Evolutionary conservation across 768 basidiomycete species (phyloP), one percentile per base, ranked within the genome.

Genomic region (Leccinum variicolor): DNA sequence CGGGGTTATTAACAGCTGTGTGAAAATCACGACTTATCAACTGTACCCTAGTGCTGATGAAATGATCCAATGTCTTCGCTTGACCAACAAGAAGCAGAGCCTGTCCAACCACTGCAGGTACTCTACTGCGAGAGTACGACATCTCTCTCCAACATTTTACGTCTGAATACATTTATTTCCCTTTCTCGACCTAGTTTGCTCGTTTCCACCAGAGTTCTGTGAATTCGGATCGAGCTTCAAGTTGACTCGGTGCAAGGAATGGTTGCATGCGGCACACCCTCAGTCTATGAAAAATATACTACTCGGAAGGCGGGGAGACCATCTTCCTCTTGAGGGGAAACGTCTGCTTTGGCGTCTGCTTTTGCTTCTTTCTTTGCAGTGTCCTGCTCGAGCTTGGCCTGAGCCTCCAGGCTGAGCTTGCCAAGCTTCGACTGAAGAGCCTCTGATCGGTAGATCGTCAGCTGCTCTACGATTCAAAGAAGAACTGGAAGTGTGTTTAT

Each of bases 161-260:
- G 4, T 23, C 36, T 62, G 8, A 63, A 19, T 39, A 17, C 36
- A 19, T 50, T 34, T 33, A 33, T 33, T 13, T 33, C 31, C 11
- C 31, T 45, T 14, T 52, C 56, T 56, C 48, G 8, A 19, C 43
- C 1, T 61, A 90, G 92, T 98, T 45, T 98, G 96, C 84, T 80
- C 87, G 10, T 90, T 89, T 69, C 96, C 96, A 1, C 82, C 86
- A 31, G 96, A 99, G 77, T 98, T 95, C 76, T 99, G 96, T 77
- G 94, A 97, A 75, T 99, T 98, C 65, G 93, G 94, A 14, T 85
- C 89, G 21, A 88, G 86, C 61, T n/a, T n/a, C n/a, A n/a, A n/a
- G n/a, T 65, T 95, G 55, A 92, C 94, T 19, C 84, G 83, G 70
- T 98, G 96, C 77, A 98, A 97, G 73, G 86, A 92, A 61, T 95